These are phyloP conservation scores for Aspergillus fumigatus DNA, from an alignment of 2,329 filamentous ascomycete species.

Conservation along the genomic window DNA sequence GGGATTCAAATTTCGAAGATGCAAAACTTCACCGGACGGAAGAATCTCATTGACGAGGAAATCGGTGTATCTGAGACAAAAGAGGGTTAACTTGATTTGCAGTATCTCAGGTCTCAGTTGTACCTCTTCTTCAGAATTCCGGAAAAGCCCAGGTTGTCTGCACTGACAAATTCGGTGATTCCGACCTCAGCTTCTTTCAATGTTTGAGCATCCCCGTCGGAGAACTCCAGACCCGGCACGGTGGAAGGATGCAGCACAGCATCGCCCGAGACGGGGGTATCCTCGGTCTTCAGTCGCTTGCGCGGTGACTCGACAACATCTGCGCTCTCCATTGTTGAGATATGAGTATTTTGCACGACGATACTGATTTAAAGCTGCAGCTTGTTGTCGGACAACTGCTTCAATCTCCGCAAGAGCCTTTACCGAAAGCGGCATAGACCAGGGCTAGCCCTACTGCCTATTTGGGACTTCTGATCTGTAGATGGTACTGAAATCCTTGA, in stretches of 20 bases:
- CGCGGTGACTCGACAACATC: conserved; percentile 33
- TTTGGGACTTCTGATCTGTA: conserved; percentile 14
- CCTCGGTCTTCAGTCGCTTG: conserved; percentile 33
- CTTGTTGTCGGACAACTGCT: conserved; percentile 10
- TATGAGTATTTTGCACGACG: not conserved
- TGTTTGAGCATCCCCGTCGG: conserved; percentile 26
- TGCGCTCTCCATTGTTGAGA: conserved; percentile 25
- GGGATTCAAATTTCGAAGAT: conserved; percentile 53
- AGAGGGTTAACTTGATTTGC: not conserved
- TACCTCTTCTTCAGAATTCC: conserved; percentile 65
- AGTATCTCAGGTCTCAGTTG: not conserved
- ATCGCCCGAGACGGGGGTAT: conserved; percentile 13
- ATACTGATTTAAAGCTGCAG: conserved; percentile 10
- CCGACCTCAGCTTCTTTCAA: conserved; percentile 49
- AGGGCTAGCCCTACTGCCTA: conserved; percentile 26
- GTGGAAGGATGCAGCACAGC: conserved; percentile 12
- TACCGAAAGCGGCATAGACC: conserved; percentile 15
- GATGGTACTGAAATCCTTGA: too few species aligned
- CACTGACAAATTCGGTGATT: conserved; percentile 60
- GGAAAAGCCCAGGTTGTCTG: conserved; percentile 54
- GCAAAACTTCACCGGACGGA: conserved; percentile 69
- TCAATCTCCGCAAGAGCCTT: conserved; percentile 6
- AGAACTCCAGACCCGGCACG: conserved; percentile 6
- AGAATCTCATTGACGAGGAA: conserved; percentile 89
- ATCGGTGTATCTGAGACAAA: conserved; percentile 68